A percentile compares a stretch with the other conserved stretches of the same genome.
These are phyloP conservation scores for Marasmius oreades DNA, from an alignment of 1,284 basidiomycete species.

Conservation along the genomic window DNA sequence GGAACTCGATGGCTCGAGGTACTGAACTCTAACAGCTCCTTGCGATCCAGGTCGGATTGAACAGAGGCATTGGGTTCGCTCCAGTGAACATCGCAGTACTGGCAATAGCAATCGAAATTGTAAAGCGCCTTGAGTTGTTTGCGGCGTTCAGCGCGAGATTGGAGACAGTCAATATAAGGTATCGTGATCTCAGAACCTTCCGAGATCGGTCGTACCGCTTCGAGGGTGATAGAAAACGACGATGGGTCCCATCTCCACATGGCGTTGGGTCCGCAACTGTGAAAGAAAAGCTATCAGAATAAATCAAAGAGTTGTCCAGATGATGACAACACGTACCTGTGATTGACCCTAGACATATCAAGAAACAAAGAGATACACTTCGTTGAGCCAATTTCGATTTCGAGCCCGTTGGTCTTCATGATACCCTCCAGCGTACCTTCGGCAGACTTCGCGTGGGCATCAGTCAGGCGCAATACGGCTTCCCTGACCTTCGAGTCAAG, in stretches of 20 bases:
- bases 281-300: not conserved
- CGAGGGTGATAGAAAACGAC: conserved; percentile 33
- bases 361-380: conserved; percentile 32
- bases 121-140: conserved; percentile 25
- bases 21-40: conserved; percentile 20
- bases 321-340: conserved; percentile 30
- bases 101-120: conserved; percentile 36
- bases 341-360: conserved; percentile 35
- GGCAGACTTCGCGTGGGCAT: conserved; percentile 14
- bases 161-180: conserved; percentile 29
- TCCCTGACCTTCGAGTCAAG: conserved; percentile 5
- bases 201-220: conserved; percentile 34
- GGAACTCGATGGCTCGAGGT: conserved; percentile 15
- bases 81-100: conserved; percentile 25
- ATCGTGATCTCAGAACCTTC: conserved; percentile 42
- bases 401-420: conserved; percentile 33
- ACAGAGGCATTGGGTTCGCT: conserved; percentile 13
- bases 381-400: conserved; percentile 22
- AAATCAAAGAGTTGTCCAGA: not conserved
- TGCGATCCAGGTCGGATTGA: conserved; percentile 27
- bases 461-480: conserved; percentile 23
- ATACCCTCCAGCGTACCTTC: conserved; percentile 26
- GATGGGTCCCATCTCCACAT: conserved; percentile 33
- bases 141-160: conserved; percentile 25
- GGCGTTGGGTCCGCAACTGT: conserved; percentile 41